phyloP scores from a whole-genome alignment of 2,329 filamentous ascomycete genomes.

The Alternaria atra region DNA sequence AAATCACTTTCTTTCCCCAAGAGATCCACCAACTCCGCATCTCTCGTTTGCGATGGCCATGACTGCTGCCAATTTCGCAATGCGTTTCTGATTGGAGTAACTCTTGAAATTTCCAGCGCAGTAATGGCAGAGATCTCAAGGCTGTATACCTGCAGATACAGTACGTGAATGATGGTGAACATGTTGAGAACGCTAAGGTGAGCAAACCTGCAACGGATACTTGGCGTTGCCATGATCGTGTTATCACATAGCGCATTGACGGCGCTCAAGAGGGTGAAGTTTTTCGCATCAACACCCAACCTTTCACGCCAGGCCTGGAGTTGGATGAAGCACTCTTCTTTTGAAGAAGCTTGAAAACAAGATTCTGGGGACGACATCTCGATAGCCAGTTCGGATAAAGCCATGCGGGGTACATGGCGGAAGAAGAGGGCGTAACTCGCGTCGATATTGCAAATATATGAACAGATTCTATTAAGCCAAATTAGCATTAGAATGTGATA shows the following conservation, averaged over 20 bases:
- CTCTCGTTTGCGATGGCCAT: constrained; percentile 1
- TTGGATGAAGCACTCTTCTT: constrained; percentile 5
- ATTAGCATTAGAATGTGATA: no score
- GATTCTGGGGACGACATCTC: constrained; percentile 9
- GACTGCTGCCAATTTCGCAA: no score
- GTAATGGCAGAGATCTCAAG: not conserved
- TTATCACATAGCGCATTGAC: no score
- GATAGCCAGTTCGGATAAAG: not conserved
- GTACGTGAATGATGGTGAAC: constrained; percentile 10
- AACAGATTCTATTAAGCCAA: not conserved
- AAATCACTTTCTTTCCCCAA: not conserved
- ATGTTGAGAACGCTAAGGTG: constrained; percentile 13
- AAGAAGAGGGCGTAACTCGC: constrained; percentile 7
- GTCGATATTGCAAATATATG: constrained; percentile 13
- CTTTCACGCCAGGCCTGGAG: constrained; percentile 2
- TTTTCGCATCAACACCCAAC: no score
- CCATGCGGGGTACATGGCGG: constrained; percentile 6
- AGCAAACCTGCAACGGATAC: not conserved
- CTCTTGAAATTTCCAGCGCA: no score
- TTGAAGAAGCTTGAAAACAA: constrained; percentile 7
- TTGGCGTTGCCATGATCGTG: not conserved
- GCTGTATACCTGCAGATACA: constrained; percentile 1
- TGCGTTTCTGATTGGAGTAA: no score
- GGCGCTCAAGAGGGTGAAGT: no score
- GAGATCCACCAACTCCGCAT: constrained; percentile 6